Percentiles rank a stretch among this genome's conserved stretches.
phyloP scores from a whole-genome alignment of 2,329 filamentous ascomycete genomes.

The Geoglossum cookeanum region DNA sequence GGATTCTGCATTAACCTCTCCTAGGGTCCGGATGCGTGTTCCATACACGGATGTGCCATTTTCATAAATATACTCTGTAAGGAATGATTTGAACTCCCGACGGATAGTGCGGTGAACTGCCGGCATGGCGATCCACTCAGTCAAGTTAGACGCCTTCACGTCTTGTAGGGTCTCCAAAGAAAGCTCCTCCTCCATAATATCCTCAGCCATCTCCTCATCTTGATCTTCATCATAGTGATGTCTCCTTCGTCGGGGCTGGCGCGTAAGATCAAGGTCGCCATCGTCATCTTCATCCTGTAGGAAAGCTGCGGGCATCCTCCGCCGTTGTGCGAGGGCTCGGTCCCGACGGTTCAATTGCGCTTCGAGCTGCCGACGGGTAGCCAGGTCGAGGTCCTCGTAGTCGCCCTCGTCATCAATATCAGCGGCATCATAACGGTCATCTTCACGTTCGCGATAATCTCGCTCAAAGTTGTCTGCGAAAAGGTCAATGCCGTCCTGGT shows the following conservation, averaged over 20 bases:
- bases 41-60: slow-evolving; percentile 85
- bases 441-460: slow-evolving; percentile 35
- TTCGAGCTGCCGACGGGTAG: slow-evolving; percentile 49
- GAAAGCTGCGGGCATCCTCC: slow-evolving; percentile 53
- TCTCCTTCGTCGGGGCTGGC: slow-evolving; percentile 66
- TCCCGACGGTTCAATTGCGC: slow-evolving; percentile 56
- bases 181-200: slow-evolving; percentile 91
- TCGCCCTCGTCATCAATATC: slow-evolving; percentile 64
- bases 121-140: slow-evolving; percentile 84
- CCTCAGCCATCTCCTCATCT: slow-evolving; percentile 69
- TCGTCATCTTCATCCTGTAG: slow-evolving; percentile 71
- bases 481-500: slow-evolving; percentile 49
- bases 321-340: slow-evolving; percentile 45
- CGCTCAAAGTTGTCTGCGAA: slow-evolving; percentile 52
- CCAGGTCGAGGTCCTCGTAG: slow-evolving; percentile 49
- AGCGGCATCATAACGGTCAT: slow-evolving; percentile 44
- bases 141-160: slow-evolving; percentile 80
- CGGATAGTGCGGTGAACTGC: slow-evolving; percentile 85
- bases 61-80: slow-evolving; percentile 88
- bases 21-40: slow-evolving; percentile 81
- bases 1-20: slow-evolving; percentile 90
- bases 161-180: slow-evolving; percentile 81
- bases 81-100: slow-evolving; percentile 90
- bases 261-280: slow-evolving; percentile 63
- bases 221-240: slow-evolving; percentile 89